Evolutionary conservation across 2,329 filamentous ascomycete species (phyloP).

Genomic region (Fusarium burgessii): DNA sequence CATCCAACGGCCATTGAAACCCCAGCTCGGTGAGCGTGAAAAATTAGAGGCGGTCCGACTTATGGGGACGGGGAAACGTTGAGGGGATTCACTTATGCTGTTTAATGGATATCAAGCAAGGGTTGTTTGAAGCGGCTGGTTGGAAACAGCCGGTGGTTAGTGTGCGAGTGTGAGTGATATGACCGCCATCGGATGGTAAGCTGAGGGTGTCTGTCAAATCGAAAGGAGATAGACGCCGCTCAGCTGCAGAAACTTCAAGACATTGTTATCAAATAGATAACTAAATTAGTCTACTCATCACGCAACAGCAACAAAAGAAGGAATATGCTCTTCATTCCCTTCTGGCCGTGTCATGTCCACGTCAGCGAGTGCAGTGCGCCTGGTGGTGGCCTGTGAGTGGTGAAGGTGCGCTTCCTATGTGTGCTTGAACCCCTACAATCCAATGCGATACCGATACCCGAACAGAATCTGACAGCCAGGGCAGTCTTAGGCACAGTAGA

Average conservation of each 20-base stretch:
- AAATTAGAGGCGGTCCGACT: slow-evolving; percentile 26
- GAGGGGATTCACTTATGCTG: slow-evolving; percentile 11
- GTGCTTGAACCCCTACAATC: slow-evolving; percentile 18
- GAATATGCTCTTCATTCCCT: neutral
- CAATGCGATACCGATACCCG: slow-evolving; percentile 31
- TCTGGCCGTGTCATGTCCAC: slow-evolving; percentile 37
- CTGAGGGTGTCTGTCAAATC: slow-evolving; percentile 21
- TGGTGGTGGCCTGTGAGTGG: slow-evolving; percentile 1
- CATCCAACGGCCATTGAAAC: slow-evolving; percentile 23
- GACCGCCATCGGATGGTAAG: slow-evolving; percentile 11
- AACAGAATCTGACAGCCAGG: slow-evolving; percentile 17
- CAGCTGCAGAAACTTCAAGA: slow-evolving; percentile 20
- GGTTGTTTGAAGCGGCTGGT: slow-evolving; percentile 3
- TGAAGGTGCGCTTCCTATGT: slow-evolving; percentile 10
- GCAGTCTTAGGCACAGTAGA: neutral
- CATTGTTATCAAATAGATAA: slow-evolving; percentile 5
- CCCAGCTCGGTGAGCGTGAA: slow-evolving; percentile 15
- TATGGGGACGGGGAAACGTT: slow-evolving; percentile 14
- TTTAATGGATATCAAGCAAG: slow-evolving; percentile 24
- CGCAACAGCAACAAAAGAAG: neutral
- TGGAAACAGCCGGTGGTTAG: slow-evolving; percentile 7
- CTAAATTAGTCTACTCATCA: neutral
- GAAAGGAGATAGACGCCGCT: slow-evolving; percentile 1
- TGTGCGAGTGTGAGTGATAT: neutral
- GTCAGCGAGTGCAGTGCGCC: slow-evolving; percentile 28